phyloP scores from a whole-genome alignment of 257 asterid genomes.

The Voacanga thouarsii region DNA sequence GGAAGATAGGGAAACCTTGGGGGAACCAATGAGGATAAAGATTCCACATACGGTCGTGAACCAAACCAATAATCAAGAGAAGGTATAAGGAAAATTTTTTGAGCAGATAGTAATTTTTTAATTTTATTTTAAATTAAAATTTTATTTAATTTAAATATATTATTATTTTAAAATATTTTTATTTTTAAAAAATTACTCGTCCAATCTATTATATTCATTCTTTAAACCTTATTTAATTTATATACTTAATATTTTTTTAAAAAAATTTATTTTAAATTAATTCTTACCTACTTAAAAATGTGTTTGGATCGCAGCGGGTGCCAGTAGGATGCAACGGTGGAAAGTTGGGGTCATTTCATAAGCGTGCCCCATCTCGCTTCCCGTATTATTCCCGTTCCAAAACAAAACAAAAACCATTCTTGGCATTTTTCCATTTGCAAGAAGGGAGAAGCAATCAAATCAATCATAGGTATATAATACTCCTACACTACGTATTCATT shows the following conservation, averaged over 20 bases:
- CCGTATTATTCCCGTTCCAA: neutral
- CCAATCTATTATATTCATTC: too few species aligned
- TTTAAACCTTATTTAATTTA: too few species aligned
- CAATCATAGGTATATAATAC: conserved; percentile 7
- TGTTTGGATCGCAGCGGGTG: neutral
- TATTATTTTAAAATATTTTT: too few species aligned
- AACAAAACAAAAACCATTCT: neutral
- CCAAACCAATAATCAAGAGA: neutral
- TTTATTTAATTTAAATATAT: too few species aligned
- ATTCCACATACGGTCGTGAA: neutral
- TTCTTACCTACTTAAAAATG: too few species aligned
- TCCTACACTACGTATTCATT: neutral
- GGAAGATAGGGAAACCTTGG: neutral
- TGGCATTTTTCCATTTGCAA: neutral
- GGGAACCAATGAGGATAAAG: neutral
- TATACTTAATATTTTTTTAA: too few species aligned
- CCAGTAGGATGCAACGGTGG: neutral
- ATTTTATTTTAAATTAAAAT: too few species aligned
- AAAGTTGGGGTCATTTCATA: conserved; percentile 3
- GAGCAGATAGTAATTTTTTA: too few species aligned
- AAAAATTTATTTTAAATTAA: too few species aligned
- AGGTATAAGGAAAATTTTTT: too few species aligned
- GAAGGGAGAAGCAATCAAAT: conserved; percentile 2
- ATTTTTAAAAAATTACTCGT: too few species aligned
- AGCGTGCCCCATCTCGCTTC: neutral